These are phyloP conservation scores for Suhomyces bokatorum DNA, from an alignment of 1,139 yeast species.

Conservation along the genomic window DNA sequence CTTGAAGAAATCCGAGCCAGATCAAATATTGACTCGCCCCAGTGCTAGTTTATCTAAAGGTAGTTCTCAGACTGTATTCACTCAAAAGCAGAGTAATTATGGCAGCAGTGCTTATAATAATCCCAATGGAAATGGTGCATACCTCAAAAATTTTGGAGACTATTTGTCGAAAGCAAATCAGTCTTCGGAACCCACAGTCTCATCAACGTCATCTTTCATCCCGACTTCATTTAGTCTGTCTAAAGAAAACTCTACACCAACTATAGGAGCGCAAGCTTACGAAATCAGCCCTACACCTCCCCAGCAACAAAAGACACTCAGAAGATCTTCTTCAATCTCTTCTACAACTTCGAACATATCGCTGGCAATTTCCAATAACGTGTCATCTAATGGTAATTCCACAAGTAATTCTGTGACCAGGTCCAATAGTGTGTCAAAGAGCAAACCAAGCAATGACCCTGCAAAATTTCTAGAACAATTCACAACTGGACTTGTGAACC, in stretches of 20 bases:
- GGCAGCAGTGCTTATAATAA: neutral
- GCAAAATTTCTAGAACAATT: slow-evolving; percentile 33
- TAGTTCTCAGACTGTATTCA: slow-evolving; percentile 10
- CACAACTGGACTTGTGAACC: slow-evolving; percentile 66
- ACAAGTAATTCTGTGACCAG: too few relatives aligned
- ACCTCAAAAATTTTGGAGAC: slow-evolving; percentile 41
- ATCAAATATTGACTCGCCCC: slow-evolving; percentile 23
- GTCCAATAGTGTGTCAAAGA: neutral
- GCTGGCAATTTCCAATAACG: slow-evolving; percentile 2
- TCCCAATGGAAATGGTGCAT: slow-evolving; percentile 22
- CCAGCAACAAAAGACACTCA: slow-evolving; percentile 17
- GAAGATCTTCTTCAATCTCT: slow-evolving; percentile 6
- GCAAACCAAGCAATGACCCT: slow-evolving; percentile 11
- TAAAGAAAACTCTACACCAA: neutral
- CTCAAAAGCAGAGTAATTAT: neutral
- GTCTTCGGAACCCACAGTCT: slow-evolving; percentile 12
- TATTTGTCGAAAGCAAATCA: slow-evolving; percentile 38
- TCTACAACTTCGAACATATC: neutral
- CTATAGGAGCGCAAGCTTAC: slow-evolving; percentile 5
- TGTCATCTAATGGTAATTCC: neutral
- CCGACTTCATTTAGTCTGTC: slow-evolving; percentile 15
- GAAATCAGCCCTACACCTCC: slow-evolving; percentile 5
- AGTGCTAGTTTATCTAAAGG: slow-evolving; percentile 25
- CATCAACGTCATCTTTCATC: slow-evolving; percentile 19
- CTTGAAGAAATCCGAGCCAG: slow-evolving; percentile 21